Evolutionary conservation across 2,329 filamentous ascomycete genomes (phyloP).

Genomic region (Cladobotryum mycophilum): DNA sequence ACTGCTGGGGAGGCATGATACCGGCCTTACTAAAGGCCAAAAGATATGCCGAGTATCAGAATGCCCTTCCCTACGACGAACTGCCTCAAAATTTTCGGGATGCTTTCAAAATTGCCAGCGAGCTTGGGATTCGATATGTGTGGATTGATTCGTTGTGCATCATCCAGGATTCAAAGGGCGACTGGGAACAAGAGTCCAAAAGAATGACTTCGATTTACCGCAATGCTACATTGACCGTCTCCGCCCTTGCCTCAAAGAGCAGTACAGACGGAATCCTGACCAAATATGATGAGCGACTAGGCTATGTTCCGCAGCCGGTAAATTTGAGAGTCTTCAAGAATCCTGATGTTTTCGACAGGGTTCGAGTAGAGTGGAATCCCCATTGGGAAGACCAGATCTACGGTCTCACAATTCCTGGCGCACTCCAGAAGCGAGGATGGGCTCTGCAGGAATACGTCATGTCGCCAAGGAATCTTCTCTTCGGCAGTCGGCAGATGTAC

Average conservation of each 20-base stretch:
- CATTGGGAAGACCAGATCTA: neutral
- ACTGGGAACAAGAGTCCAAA: slow-evolving; percentile 14
- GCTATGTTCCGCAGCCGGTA: neutral
- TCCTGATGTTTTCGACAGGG: neutral
- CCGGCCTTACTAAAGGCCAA: neutral
- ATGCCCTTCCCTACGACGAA: neutral
- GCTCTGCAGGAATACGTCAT: slow-evolving; percentile 5
- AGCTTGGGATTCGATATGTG: slow-evolving; percentile 14
- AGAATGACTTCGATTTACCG: slow-evolving; percentile 13
- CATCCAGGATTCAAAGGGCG: slow-evolving; percentile 15
- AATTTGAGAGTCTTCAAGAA: neutral
- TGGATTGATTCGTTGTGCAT: slow-evolving; percentile 19
- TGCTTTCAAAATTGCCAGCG: slow-evolving; percentile 11
- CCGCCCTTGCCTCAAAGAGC: slow-evolving; percentile 6
- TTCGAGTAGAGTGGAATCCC: slow-evolving; percentile 1
- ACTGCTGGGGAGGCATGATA: slow-evolving; percentile 8
- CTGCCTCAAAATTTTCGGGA: slow-evolving; percentile 14
- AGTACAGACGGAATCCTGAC: slow-evolving; percentile 5
- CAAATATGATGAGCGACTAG: neutral
- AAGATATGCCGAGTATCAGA: neutral
- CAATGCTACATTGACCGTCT: slow-evolving; percentile 14
- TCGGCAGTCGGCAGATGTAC: slow-evolving; percentile 5
- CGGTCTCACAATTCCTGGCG: neutral
- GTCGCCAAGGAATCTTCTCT: slow-evolving; percentile 8
- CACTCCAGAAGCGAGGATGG: slow-evolving; percentile 1